These are phyloP conservation scores for Stachybotrys echinatus DNA, from an alignment of 2,329 filamentous ascomycete genomes.

Conservation along the genomic window DNA sequence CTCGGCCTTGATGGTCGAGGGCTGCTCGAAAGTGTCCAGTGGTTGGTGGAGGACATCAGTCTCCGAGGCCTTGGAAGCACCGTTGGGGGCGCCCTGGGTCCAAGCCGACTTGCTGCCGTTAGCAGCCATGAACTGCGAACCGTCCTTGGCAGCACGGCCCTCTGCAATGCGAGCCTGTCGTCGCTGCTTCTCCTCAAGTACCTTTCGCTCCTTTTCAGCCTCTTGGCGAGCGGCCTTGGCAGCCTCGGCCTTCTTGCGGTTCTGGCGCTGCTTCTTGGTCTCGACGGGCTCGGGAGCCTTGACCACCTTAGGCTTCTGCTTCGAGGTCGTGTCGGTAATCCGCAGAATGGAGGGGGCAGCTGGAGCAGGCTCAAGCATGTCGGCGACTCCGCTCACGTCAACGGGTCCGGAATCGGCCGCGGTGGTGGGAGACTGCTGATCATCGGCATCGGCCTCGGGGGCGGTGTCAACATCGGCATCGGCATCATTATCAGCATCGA, in stretches of 20 bases:
- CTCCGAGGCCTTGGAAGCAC: constrained; percentile 22
- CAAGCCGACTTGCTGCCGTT: constrained; percentile 38
- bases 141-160: constrained; percentile 78
- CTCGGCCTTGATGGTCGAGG: constrained; percentile 26
- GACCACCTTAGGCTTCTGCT: constrained; percentile 56
- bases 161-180: constrained; percentile 76
- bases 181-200: constrained; percentile 74
- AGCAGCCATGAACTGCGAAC: constrained; percentile 51
- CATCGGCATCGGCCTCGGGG: neutral
- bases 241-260: constrained; percentile 80
- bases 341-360: constrained; percentile 70
- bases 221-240: constrained; percentile 70
- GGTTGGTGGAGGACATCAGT: constrained; percentile 38
- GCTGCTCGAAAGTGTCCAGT: constrained; percentile 52
- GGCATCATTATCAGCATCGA: neutral
- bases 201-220: constrained; percentile 72
- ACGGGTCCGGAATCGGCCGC: constrained; percentile 59
- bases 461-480: neutral
- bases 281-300: constrained; percentile 64
- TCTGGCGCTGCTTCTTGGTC: constrained; percentile 94
- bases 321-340: constrained; percentile 62
- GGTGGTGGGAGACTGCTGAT: constrained; percentile 66
- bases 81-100: constrained; percentile 30
- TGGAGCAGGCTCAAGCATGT: constrained; percentile 79
- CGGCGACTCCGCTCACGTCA: constrained; percentile 67